Evolutionary conservation across 164 flowering plant species (phyloP), one percentile per base, ranked within the genome.

Genomic region (Piper betle): DNA sequence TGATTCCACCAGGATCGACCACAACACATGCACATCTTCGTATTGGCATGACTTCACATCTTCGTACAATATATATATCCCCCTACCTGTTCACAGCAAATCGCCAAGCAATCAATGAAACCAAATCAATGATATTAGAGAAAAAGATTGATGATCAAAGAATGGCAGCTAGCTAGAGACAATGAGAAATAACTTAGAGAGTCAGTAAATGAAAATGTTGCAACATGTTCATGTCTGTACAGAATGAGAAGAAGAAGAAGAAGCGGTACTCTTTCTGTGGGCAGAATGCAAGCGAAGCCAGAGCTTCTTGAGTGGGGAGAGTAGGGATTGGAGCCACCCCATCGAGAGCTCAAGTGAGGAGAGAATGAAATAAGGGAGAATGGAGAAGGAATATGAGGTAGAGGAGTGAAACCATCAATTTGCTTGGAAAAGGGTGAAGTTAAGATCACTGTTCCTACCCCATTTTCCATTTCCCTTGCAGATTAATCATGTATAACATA

Each of bases 1-100:
- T 7, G 97, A 83, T 56, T 93, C 95, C 71, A 93, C 97, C 6
- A 93, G 79, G 69, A 93, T 90, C 2, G 97, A 88, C 99, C 99
- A 93, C 41, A 93, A 78, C 2, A 86, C 90, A 37, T 93, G 99
- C 54, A 93, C 97, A 68, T 93, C 99, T 76, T 93, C 99, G 56
- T 71, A 88, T 10, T 82, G 91, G 77, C 99, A 93, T 18, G 97
- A 90, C 62, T 90, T 90, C 40, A 93, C 96, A 72, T 93, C 99
- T 59, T 93, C 96, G 46, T 93, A 90, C 62, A 93, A 72, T 50
- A 93, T 88, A 75, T 90, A 86, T 71, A 93, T 87, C 72, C 99
- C 99, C 75, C 92, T 81, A 6, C 98, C 96, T 93, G 84, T 20
- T 40, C 8, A 68, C 64, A 50, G 39, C 46, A 60, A 56, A 64